Conservation (phyloP, 495 filamentous ascomycete species). For the Collariella sp. region DNA sequence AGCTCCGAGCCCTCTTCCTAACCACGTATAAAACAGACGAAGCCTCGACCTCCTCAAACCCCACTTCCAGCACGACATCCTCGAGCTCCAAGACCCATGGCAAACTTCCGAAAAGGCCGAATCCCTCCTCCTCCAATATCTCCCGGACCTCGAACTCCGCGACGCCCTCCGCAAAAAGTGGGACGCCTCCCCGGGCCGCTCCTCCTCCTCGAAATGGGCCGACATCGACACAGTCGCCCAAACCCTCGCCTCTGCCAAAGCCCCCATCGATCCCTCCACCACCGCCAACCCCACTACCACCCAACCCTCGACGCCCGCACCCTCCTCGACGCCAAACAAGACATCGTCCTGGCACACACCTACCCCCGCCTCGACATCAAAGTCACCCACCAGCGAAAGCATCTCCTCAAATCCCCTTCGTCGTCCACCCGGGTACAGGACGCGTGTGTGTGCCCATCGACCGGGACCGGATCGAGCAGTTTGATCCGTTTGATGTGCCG, state of each 20-base stretch:
- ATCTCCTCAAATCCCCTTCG: slow-evolving; percentile 92
- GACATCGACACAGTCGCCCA: slow-evolving; percentile 85
- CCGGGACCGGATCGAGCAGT: slow-evolving; percentile 55
- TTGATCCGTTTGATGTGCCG: slow-evolving; percentile 80
- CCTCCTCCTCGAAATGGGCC: slow-evolving; percentile 74
- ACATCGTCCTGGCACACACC: slow-evolving; percentile 92
- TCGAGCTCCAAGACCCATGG: slow-evolving; percentile 84
- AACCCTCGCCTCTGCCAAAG: slow-evolving; percentile 53
- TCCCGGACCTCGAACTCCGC: slow-evolving; percentile 67
- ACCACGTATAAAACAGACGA: slow-evolving; percentile 40
- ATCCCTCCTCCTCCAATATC: slow-evolving; percentile 64
- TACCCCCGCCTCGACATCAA: slow-evolving; percentile 96
- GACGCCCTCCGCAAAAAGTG: slow-evolving; percentile 80
- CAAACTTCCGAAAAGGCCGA: slow-evolving; percentile 54
- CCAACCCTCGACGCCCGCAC: slow-evolving; percentile 46
- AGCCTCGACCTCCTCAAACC: slow-evolving; percentile 71
- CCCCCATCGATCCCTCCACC: slow-evolving; percentile 45
- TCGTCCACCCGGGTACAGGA: slow-evolving; percentile 90
- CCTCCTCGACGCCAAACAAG: slow-evolving; percentile 83
- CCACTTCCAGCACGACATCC: slow-evolving; percentile 72
- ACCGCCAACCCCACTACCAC: slow-evolving; percentile 59
- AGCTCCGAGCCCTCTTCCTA: neutral
- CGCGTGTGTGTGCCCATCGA: slow-evolving; percentile 94
- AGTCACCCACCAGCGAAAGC: slow-evolving; percentile 93
- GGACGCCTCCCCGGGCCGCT: slow-evolving; percentile 68